Evolutionary conservation across 2,329 filamentous ascomycete species (phyloP), one percentile per base, ranked within the genome.

Genomic region (Ophiostoma sp.): DNA sequence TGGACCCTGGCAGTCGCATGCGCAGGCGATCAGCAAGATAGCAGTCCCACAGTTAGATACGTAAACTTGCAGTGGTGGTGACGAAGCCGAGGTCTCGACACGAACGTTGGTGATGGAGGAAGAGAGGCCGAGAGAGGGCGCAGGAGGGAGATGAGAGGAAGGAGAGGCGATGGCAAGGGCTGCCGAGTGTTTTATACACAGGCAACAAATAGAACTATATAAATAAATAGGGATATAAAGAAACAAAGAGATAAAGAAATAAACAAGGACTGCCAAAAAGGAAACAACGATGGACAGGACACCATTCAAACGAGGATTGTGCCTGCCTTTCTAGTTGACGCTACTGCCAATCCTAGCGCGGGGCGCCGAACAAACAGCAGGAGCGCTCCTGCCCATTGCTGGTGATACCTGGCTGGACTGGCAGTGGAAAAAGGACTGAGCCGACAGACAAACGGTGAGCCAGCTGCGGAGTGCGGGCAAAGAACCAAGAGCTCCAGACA

Each of bases 1-100:
- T 62, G 58, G 60, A 63, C 60, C 60, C 38, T 63, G 60, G 58
- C 14, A 12, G 58, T 62, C 36, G 36, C 58, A 62, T 62, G 58
- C 58, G 38, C 58, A 14, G 16, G 36, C 38, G 60, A 63, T 63
- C 40, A 18, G 16, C 60, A 42, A 63, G 60, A 63, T 63, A 42
- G 40, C 60, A 41, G 36, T 63, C 16, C 38, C 36, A 40, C 58
- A 41, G 60, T 44, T 18, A n/a, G 27, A 27, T 27, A 27, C 27
- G 60, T 40, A 16, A n/a, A 18, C 12, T 42, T 11, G 40, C 4
- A 36, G n/a, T 12, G 27, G 60, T 63, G 60, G 60, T 63, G 60
- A 63, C 40, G 40, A 63, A 18, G 44, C 8, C 9, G 58, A 36
- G 58, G 38, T 41, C 58, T 62, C 58, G 27, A 27, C 27, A 41